Percentiles rank a stretch among this genome's conserved stretches.
Conservation (phyloP, 148 eudicot genomes). For the Rhododendron ferrugineum region DNA sequence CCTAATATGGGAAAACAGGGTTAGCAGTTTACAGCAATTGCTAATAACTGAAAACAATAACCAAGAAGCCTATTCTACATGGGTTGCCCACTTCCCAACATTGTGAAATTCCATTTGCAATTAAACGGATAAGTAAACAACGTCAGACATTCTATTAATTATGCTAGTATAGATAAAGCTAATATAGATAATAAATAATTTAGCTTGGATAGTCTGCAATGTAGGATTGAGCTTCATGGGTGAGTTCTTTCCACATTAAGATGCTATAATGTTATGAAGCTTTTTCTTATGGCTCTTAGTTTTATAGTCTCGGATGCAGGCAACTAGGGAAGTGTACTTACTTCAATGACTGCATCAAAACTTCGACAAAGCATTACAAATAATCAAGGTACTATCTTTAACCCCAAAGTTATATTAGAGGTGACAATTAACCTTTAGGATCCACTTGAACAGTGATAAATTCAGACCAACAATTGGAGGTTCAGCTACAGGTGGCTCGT, state of each 20-base stretch:
- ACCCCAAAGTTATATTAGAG: neutral
- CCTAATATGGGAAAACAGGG: conserved; percentile 31
- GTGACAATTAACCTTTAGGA: neutral
- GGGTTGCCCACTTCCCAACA: neutral
- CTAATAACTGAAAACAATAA: neutral
- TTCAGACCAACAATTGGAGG: neutral
- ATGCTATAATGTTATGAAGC: neutral
- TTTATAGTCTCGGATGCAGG: neutral
- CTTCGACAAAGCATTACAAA: neutral
- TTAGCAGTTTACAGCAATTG: conserved; percentile 1
- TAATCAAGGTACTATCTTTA: neutral
- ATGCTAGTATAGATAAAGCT: neutral
- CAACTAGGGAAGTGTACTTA: neutral
- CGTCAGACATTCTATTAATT: neutral
- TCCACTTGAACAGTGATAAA: neutral
- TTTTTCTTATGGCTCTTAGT: neutral
- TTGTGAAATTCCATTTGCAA: neutral
- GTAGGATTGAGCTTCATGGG: neutral
- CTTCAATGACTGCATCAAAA: neutral
- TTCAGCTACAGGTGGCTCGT: neutral
- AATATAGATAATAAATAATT: too few relatives aligned
- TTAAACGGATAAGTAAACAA: neutral
- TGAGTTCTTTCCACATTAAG: neutral
- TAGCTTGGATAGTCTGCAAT: neutral
- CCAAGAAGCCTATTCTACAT: neutral